Percentiles rank a stretch among this genome's conserved stretches.
These are phyloP conservation scores for Jackrogersella multiformis DNA, from an alignment of 495 filamentous ascomycete species.

Conservation along the genomic window DNA sequence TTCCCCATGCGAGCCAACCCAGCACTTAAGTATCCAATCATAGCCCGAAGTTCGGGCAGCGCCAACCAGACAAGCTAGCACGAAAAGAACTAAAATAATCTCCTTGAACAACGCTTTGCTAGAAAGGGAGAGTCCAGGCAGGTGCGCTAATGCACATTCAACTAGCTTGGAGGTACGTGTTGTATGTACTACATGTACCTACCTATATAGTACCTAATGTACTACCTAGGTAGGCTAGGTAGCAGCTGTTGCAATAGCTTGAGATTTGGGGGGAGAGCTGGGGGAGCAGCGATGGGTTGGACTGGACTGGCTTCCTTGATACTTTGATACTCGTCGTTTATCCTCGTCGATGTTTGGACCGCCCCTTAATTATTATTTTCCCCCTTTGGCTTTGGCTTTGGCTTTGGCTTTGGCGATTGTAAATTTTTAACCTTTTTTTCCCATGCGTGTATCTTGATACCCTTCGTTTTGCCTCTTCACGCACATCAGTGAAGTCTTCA, in stretches of 20 bases:
- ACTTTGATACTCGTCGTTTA: conserved; percentile 16
- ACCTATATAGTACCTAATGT: too few relatives aligned
- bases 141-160: conserved; percentile 22
- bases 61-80: conserved; percentile 23
- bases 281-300: conserved; percentile 15
- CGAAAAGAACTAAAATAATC: conserved; percentile 42
- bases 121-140: conserved; percentile 30
- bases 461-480: conserved; percentile 35
- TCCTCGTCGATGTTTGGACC: conserved; percentile 39
- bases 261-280: conserved; percentile 16
- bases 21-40: conserved; percentile 22
- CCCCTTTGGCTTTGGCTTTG: conserved; percentile 9
- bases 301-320: conserved; percentile 32
- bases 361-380: conserved; percentile 32
- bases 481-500: conserved; percentile 31
- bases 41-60: neutral
- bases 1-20: conserved; percentile 29
- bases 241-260: conserved; percentile 8
- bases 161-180: conserved; percentile 13
- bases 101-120: conserved; percentile 26
- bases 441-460: conserved; percentile 41
- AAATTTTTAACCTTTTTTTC: conserved; percentile 31
- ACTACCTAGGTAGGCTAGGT: too few relatives aligned
- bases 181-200: conserved; percentile 13
- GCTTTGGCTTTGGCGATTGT: conserved; percentile 29